These are phyloP conservation scores for Physcomitrium patens DNA, from an alignment of 225 moss, liverwort and hornwort species.

Conservation along the genomic window DNA sequence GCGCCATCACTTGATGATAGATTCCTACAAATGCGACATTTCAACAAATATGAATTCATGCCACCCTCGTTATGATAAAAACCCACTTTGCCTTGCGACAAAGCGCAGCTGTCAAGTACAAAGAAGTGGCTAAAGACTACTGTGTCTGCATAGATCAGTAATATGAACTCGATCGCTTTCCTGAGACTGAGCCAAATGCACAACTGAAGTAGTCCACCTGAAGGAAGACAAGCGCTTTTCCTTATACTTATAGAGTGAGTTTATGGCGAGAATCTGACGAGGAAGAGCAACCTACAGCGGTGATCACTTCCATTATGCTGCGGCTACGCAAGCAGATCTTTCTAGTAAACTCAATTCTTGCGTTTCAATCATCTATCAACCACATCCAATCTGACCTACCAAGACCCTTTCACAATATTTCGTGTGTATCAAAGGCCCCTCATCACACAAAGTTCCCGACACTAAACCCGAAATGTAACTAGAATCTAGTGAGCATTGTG, in stretches of 20 bases:
- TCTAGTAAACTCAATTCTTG: neutral
- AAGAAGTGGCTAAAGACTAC: neutral
- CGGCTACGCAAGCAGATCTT: neutral
- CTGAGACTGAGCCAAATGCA: neutral
- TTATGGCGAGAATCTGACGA: neutral
- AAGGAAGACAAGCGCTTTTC: neutral
- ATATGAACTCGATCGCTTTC: neutral
- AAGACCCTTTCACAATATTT: conserved; percentile 13
- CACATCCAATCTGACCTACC: neutral
- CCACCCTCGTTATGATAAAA: neutral
- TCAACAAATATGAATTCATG: neutral
- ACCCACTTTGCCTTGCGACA: neutral
- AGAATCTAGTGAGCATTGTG: conserved; percentile 14
- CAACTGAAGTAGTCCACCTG: neutral
- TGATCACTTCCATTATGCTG: neutral
- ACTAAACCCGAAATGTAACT: neutral
- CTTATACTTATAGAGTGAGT: neutral
- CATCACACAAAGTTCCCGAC: conserved; percentile 27
- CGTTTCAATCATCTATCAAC: neutral
- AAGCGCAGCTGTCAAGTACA: neutral
- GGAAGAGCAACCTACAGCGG: conserved; percentile 22
- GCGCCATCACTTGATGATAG: neutral
- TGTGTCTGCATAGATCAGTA: conserved; percentile 2
- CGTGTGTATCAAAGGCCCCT: neutral
- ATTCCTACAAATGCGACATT: neutral